phyloP scores from a whole-genome alignment of 73 alveolate species.

The Tetrahymena malaccensis region DNA sequence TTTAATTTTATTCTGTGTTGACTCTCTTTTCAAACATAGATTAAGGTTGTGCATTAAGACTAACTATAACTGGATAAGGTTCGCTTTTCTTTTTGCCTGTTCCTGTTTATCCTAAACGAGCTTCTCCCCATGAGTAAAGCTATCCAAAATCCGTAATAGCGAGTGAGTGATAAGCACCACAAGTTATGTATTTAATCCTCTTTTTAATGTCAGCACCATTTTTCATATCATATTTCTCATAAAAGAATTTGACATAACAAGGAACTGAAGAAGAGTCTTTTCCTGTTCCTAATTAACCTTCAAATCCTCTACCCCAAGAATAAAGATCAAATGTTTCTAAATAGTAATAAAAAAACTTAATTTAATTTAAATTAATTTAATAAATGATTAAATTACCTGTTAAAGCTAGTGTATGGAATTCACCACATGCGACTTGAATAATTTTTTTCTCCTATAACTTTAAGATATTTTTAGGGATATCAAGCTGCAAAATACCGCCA shows the following conservation, averaged over 20 bases:
- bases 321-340: conserved; percentile 74
- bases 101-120: conserved; percentile 94
- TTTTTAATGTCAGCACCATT: conserved; percentile 41
- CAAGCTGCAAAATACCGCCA: conserved; percentile 85
- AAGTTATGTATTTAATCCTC: conserved; percentile 77
- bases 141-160: conserved; percentile 86
- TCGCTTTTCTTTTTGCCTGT: conserved; percentile 75
- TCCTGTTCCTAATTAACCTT: conserved; percentile 97
- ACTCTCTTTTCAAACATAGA: background rate
- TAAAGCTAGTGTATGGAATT: conserved; percentile 90
- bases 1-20: background rate
- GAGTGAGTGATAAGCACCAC: conserved; percentile 91
- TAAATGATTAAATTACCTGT: conserved; percentile 45
- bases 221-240: conserved; percentile 12
- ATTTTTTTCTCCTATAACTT: conserved; percentile 82
- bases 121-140: conserved; percentile 98
- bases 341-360: background rate
- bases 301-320: conserved; percentile 99
- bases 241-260: conserved; percentile 79
- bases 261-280: conserved; percentile 91
- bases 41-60: background rate
- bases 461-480: conserved; percentile 69
- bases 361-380: background rate
- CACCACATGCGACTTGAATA: conserved; percentile 95
- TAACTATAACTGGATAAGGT: conserved; percentile 57